These are phyloP conservation scores for Drechslerella coelobrocha DNA, from an alignment of 2,329 filamentous ascomycete genomes.

Conservation along the genomic window DNA sequence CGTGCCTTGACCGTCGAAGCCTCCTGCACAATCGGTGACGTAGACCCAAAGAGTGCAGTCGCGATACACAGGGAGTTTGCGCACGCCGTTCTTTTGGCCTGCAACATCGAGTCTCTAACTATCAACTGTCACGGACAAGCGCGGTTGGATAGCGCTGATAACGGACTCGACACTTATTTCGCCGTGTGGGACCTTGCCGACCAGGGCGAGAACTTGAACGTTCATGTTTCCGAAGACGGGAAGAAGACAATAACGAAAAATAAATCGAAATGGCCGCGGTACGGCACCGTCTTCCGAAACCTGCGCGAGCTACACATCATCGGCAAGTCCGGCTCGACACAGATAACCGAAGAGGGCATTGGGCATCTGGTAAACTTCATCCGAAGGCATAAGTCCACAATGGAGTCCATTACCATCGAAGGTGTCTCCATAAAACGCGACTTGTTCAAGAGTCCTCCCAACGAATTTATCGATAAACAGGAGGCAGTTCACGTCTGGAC, in stretches of 20 bases:
- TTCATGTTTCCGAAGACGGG: background rate
- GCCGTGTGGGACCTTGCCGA: background rate
- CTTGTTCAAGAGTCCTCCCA: no score
- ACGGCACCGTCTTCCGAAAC: conserved; percentile 3
- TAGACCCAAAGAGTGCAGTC: background rate
- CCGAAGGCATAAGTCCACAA: background rate
- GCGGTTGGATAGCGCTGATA: conserved; percentile 5
- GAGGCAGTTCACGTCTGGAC: background rate
- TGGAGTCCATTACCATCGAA: conserved; percentile 3
- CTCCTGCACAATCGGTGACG: conserved; percentile 17
- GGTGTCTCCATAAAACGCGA: background rate
- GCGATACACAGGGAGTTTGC: conserved; percentile 8
- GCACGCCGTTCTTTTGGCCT: background rate
- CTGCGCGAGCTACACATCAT: conserved; percentile 10
- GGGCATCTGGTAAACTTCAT: conserved; percentile 9
- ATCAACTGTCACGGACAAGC: conserved; percentile 20
- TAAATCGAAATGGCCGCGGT: background rate
- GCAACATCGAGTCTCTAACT: background rate
- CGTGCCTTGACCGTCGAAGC: conserved; percentile 4
- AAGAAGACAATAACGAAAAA: background rate
- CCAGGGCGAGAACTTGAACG: background rate
- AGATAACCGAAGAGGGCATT: background rate
- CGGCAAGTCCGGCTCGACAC: conserved; percentile 10
- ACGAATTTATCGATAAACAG: background rate
- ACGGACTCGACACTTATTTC: conserved; percentile 17